phyloP scores from a whole-genome alignment of 192 early-diverging fungal species.

The Backusella liffmaniae region DNA sequence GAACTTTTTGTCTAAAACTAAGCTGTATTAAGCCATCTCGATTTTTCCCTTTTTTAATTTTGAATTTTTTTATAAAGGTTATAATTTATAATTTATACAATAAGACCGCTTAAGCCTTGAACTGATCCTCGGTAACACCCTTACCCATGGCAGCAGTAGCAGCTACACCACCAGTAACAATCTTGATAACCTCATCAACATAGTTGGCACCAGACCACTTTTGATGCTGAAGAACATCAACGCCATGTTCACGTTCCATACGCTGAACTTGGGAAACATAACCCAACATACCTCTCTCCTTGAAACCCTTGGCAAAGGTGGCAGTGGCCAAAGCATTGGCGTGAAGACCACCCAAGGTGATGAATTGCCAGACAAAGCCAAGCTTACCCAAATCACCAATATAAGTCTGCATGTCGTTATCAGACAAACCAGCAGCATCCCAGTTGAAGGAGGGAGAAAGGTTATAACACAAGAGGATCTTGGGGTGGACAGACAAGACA shows the following conservation, averaged over 20 bases:
- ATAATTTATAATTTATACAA: not conserved
- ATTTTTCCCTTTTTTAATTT: not conserved
- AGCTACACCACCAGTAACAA: constrained; percentile 90
- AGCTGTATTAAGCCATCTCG: not conserved
- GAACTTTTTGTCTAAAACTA: not conserved
- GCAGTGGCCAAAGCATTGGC: constrained; percentile 81
- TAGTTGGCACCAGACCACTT: constrained; percentile 76
- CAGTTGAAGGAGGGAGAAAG: constrained; percentile 98
- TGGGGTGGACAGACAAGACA: constrained; percentile 78
- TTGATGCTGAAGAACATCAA: constrained; percentile 93
- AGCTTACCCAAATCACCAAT: constrained; percentile 82
- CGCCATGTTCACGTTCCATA: constrained; percentile 84
- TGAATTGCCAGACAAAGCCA: constrained; percentile 98
- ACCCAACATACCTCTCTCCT: constrained; percentile 89
- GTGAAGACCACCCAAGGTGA: constrained; percentile 95
- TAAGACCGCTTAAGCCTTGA: constrained; percentile 37
- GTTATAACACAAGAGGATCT: constrained; percentile 95
- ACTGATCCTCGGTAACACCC: constrained; percentile 85
- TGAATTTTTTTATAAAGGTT: not conserved
- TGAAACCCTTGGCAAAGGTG: constrained; percentile 85
- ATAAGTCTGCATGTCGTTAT: constrained; percentile 85
- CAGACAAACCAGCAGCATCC: constrained; percentile 90
- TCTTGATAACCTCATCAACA: constrained; percentile 79
- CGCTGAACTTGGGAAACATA: constrained; percentile 95
- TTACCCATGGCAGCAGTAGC: constrained; percentile 96